phyloP scores from a whole-genome alignment of 2,329 filamentous ascomycete genomes.

The Lizonia empirigonia region DNA sequence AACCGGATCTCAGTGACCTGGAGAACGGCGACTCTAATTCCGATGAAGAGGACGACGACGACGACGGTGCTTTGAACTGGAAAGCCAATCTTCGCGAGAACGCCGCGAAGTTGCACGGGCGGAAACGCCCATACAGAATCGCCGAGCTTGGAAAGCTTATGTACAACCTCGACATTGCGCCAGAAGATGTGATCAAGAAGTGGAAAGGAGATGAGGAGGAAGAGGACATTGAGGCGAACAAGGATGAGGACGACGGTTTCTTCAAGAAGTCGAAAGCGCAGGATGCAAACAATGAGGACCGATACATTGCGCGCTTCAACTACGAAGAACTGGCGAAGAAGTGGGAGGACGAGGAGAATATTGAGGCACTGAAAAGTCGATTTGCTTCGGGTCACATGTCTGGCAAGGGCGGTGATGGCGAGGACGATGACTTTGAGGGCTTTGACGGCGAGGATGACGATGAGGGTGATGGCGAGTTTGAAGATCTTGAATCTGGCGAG shows the following conservation, averaged over 20 bases:
- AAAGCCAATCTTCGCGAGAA: slow-evolving; percentile 83
- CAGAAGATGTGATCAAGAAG: slow-evolving; percentile 73
- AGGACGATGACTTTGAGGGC: slow-evolving; percentile 59
- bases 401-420: slow-evolving; percentile 41
- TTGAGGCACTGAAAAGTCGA: slow-evolving; percentile 73
- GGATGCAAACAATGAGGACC: slow-evolving; percentile 68
- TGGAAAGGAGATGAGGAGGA: slow-evolving; percentile 74
- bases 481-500: slow-evolving; percentile 83
- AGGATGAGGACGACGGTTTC: slow-evolving; percentile 68
- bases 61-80: slow-evolving; percentile 78
- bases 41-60: slow-evolving; percentile 65
- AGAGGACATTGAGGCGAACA: slow-evolving; percentile 60
- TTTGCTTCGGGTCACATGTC: slow-evolving; percentile 75
- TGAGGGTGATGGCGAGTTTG: slow-evolving; percentile 78
- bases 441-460: slow-evolving; percentile 64
- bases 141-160: slow-evolving; percentile 84
- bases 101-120: slow-evolving; percentile 72
- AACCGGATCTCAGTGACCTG: slow-evolving; percentile 35
- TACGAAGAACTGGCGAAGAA: slow-evolving; percentile 81
- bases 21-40: slow-evolving; percentile 58
- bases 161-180: slow-evolving; percentile 81
- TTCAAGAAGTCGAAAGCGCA: slow-evolving; percentile 63
- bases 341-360: slow-evolving; percentile 79
- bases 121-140: slow-evolving; percentile 74
- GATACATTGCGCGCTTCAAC: slow-evolving; percentile 77